These are phyloP conservation scores for Capronia coronata DNA, from an alignment of 2,329 filamentous ascomycete genomes.

Conservation along the genomic window DNA sequence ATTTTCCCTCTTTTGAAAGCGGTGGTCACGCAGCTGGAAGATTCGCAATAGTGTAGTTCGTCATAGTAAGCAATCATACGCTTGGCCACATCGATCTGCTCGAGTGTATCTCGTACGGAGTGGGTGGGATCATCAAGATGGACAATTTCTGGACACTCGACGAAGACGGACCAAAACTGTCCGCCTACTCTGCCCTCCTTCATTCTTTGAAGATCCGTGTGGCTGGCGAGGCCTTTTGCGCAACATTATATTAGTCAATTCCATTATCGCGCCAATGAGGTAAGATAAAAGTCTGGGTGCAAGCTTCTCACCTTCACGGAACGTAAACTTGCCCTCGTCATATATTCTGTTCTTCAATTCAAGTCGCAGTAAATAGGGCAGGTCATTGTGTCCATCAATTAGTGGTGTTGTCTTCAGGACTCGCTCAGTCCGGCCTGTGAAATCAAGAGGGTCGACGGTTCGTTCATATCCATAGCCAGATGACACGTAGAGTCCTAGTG, in stretches of 20 bases:
- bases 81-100: constrained; percentile 30
- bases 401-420: constrained; percentile 29
- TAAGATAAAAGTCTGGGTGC: too few species aligned
- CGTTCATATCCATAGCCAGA: background rate
- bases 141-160: constrained; percentile 22
- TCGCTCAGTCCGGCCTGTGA: constrained; percentile 12
- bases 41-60: constrained; percentile 27
- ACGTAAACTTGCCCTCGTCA: constrained; percentile 12
- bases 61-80: constrained; percentile 27
- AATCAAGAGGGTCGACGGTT: constrained; percentile 7
- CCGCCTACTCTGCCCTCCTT: constrained; percentile 30
- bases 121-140: too few species aligned
- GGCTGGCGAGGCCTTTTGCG: constrained; percentile 25
- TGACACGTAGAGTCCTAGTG: background rate
- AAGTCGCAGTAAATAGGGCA: constrained; percentile 31
- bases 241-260: constrained; percentile 15
- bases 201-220: constrained; percentile 31
- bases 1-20: constrained; percentile 26
- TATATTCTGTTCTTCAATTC: constrained; percentile 31
- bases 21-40: constrained; percentile 21
- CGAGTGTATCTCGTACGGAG: constrained; percentile 29
- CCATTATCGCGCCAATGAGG: background rate
- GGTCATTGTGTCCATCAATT: constrained; percentile 34
- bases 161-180: constrained; percentile 33
- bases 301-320: constrained; percentile 5